Evolutionary conservation across 108 stramenopile species (phyloP).

Genomic region (Pseudonitzschia delicatissima): DNA sequence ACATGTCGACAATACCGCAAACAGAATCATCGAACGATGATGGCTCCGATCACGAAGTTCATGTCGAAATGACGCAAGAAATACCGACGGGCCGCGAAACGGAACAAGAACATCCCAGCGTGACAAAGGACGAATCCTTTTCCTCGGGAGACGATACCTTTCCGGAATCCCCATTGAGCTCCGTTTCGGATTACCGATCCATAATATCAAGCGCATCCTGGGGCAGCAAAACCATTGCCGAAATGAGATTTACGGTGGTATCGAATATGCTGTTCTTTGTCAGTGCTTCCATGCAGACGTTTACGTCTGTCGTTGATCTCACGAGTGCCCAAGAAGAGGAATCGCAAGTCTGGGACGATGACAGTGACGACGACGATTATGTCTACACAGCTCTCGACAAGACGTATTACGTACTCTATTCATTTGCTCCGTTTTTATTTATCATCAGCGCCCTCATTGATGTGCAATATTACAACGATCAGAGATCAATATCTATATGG

Average conservation of each 20-base stretch:
- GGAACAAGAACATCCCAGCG: too few species aligned
- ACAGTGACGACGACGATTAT: slow-evolving; percentile 4
- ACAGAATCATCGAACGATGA: too few species aligned
- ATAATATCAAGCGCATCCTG: too few species aligned
- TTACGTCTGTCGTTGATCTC: neutral
- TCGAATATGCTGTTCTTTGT: slow-evolving; percentile 3
- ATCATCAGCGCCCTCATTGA: slow-evolving; percentile 1
- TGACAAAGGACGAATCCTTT: too few species aligned
- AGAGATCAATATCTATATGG: neutral
- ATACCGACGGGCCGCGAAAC: neutral
- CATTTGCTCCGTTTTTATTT: neutral
- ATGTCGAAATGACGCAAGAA: neutral
- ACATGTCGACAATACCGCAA: too few species aligned
- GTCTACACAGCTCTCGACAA: neutral
- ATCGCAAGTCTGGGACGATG: neutral
- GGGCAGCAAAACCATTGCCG: neutral
- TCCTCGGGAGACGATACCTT: too few species aligned
- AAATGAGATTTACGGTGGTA: slow-evolving; percentile 9
- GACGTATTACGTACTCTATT: neutral
- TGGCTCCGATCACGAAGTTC: too few species aligned
- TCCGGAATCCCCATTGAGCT: too few species aligned
- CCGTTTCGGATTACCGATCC: too few species aligned
- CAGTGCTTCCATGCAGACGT: slow-evolving; percentile 2
- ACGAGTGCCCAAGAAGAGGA: neutral
- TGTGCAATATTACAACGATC: neutral